These are phyloP conservation scores for Colletotrichum kahawae DNA, from an alignment of 2,329 filamentous ascomycete species.

Conservation along the genomic window DNA sequence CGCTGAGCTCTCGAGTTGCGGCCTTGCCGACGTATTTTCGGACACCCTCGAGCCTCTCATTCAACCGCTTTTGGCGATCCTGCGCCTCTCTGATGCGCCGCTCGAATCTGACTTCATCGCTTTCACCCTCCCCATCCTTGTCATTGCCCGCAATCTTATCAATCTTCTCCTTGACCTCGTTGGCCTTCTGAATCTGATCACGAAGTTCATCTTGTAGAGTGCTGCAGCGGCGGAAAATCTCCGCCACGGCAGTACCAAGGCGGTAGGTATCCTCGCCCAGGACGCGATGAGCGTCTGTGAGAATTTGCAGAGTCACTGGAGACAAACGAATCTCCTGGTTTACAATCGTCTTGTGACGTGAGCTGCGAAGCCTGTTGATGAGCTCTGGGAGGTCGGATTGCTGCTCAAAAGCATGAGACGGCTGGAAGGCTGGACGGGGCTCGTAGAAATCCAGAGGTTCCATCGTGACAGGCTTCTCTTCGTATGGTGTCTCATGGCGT, in stretches of 20 bases:
- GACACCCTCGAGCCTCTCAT: slow-evolving; percentile 64
- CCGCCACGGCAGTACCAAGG: slow-evolving; percentile 72
- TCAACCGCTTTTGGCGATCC: slow-evolving; percentile 60
- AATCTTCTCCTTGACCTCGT: slow-evolving; percentile 69
- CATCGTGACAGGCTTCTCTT: slow-evolving; percentile 46
- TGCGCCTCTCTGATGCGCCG: slow-evolving; percentile 60
- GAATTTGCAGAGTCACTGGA: slow-evolving; percentile 71
- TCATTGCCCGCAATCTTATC: slow-evolving; percentile 69
- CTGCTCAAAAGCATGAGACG: slow-evolving; percentile 64
- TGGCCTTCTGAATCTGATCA: slow-evolving; percentile 70
- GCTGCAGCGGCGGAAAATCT: slow-evolving; percentile 75
- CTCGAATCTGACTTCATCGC: slow-evolving; percentile 62
- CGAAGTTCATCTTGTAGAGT: slow-evolving; percentile 70
- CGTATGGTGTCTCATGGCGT: slow-evolving; percentile 46
- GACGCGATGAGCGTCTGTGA: slow-evolving; percentile 75
- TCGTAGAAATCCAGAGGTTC: slow-evolving; percentile 60
- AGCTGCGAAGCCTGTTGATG: slow-evolving; percentile 61
- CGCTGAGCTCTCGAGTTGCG: slow-evolving; percentile 46
- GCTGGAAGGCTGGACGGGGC: slow-evolving; percentile 70
- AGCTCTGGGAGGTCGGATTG: slow-evolving; percentile 60
- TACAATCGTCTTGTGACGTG: slow-evolving; percentile 64
- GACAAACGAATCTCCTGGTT: slow-evolving; percentile 74
- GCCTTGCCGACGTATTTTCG: slow-evolving; percentile 47
- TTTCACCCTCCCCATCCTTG: slow-evolving; percentile 52
- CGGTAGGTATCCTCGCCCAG: slow-evolving; percentile 72